These are phyloP conservation scores for Colletotrichum sp. DNA, from an alignment of 2,329 filamentous ascomycete species.

Conservation along the genomic window DNA sequence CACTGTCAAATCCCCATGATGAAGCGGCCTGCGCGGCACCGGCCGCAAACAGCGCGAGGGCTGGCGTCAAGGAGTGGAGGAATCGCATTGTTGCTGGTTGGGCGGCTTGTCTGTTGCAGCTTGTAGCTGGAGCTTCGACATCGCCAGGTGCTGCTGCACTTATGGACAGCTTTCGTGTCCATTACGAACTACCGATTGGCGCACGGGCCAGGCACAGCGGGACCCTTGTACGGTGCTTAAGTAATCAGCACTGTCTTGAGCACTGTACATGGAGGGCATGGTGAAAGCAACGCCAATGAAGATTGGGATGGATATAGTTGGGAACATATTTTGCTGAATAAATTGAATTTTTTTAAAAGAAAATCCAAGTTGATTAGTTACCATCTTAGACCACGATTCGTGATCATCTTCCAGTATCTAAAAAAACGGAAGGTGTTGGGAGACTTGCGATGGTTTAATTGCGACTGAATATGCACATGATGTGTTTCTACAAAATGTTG, in stretches of 20 bases:
- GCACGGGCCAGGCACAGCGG: slow-evolving; percentile 9
- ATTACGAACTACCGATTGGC: slow-evolving; percentile 12
- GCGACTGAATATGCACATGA: background rate
- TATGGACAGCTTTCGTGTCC: slow-evolving; percentile 25
- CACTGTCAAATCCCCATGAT: slow-evolving; percentile 78
- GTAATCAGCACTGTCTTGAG: background rate
- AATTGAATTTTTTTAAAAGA: too few species aligned
- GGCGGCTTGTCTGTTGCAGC: slow-evolving; percentile 20
- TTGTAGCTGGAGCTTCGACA: slow-evolving; percentile 19
- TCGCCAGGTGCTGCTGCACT: slow-evolving; percentile 6
- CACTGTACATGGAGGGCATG: background rate
- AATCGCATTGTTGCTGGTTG: slow-evolving; percentile 42
- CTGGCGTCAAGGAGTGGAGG: slow-evolving; percentile 41
- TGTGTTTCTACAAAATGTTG: accelerated
- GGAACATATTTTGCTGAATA: accelerated
- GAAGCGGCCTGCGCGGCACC: slow-evolving; percentile 57
- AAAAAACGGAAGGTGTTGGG: background rate
- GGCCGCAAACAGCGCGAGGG: slow-evolving; percentile 52
- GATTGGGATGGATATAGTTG: background rate
- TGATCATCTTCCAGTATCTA: background rate
- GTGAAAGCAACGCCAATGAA: background rate
- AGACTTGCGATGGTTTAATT: background rate
- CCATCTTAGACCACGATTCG: too few species aligned
- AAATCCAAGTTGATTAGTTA: too few species aligned
- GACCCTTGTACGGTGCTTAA: background rate